phyloP scores from a whole-genome alignment of 208 protist genomes.

The Trypanosoma boissoni region DNA sequence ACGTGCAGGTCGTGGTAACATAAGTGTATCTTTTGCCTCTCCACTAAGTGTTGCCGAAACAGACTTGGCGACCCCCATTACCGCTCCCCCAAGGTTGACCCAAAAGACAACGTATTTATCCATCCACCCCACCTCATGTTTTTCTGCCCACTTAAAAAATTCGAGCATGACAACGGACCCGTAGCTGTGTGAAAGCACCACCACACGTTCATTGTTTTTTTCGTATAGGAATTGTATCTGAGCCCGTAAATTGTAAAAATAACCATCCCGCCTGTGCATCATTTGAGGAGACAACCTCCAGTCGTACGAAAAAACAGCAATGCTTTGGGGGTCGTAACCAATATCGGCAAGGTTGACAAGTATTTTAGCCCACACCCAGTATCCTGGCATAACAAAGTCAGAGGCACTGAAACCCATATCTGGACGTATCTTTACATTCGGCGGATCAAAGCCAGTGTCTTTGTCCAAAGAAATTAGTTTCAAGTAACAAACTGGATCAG shows the following conservation, averaged over 20 bases:
- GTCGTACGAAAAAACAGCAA: conserved; percentile 89
- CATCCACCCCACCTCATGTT: conserved; percentile 69
- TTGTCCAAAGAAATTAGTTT: conserved; percentile 69
- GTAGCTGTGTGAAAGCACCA: conserved; percentile 90
- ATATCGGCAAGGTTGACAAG: conserved; percentile 91
- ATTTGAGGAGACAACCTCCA: conserved; percentile 80
- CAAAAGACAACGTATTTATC: conserved; percentile 82
- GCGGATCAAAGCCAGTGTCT: conserved; percentile 64
- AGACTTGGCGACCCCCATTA: conserved; percentile 81
- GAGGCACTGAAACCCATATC: conserved; percentile 78
- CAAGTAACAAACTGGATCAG: conserved; percentile 75
- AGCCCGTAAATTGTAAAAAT: conserved; percentile 76
- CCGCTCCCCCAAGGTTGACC: conserved; percentile 80
- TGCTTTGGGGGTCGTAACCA: conserved; percentile 90
- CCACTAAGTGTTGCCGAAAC: conserved; percentile 73
- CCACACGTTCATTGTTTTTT: conserved; percentile 65
- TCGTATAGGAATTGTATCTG: conserved; percentile 63
- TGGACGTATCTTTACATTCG: conserved; percentile 78
- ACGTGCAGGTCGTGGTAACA: conserved; percentile 50
- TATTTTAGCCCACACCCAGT: conserved; percentile 92
- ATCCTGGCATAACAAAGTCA: conserved; percentile 89
- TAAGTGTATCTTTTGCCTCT: conserved; percentile 86
- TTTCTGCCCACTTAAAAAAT: conserved; percentile 88
- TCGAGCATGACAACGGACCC: conserved; percentile 71
- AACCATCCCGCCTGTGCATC: conserved; percentile 79